Conservation (phyloP, 129 eudicot genomes). For the Lactuca sativa region DNA sequence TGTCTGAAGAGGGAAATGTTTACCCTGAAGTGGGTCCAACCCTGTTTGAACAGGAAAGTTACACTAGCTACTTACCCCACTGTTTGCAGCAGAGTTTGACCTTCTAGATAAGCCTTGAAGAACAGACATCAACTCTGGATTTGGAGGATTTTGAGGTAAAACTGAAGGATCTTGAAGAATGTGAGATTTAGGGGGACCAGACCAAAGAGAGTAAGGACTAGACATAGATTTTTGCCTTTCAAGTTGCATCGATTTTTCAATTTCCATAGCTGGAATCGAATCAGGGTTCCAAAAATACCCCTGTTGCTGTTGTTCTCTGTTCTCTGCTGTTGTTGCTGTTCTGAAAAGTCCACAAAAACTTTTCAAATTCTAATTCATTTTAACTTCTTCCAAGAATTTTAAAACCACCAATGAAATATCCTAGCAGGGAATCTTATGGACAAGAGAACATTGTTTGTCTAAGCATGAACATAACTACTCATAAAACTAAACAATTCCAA, state of each 20-base stretch:
- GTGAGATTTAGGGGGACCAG: slow-evolving; percentile 44
- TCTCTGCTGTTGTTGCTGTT: fast-evolving
- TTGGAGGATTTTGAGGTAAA: slow-evolving; percentile 52
- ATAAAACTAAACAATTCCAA: too few species aligned
- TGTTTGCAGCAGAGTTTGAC: background rate
- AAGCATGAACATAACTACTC: too few species aligned
- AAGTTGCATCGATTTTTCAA: slow-evolving; percentile 34
- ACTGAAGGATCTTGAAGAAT: slow-evolving; percentile 42
- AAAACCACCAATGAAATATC: too few species aligned
- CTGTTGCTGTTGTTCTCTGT: fast-evolving
- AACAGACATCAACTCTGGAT: slow-evolving; percentile 52
- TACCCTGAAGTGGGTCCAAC: slow-evolving; percentile 55
- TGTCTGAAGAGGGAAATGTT: slow-evolving; percentile 51
- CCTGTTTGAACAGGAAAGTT: slow-evolving; percentile 64
- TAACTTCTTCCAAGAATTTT: too few species aligned
- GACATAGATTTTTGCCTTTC: slow-evolving; percentile 71
- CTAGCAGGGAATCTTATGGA: too few species aligned
- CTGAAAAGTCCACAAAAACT: too few species aligned
- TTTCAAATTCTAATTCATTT: too few species aligned
- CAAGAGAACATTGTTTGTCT: too few species aligned
- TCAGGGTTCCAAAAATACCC: too few species aligned
- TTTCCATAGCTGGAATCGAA: too few species aligned
- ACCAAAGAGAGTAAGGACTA: slow-evolving; percentile 59
- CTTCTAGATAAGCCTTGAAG: slow-evolving; percentile 68
- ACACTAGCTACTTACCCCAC: slow-evolving; percentile 54